Base-by-base conservation (phyloP, 2,329 filamentous ascomycete genomes). In the Dissoconium aciculare region DNA sequence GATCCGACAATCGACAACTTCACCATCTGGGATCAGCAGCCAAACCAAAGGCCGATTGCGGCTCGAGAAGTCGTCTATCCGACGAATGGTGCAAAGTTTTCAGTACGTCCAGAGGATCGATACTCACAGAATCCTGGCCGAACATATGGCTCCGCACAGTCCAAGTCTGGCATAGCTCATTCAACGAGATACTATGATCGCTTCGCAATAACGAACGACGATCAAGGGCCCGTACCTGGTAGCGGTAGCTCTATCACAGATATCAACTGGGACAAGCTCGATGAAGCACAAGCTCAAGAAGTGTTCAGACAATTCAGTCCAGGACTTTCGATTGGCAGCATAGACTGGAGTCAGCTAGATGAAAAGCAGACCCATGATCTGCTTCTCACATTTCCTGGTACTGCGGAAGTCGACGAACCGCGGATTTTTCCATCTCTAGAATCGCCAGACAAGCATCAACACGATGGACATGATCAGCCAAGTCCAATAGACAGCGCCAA, bases 401-500 rank as follows among this genome's bases (percentile, higher is more conserved):
- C n/a, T n/a, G n/a, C n/a, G n/a, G n/a, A n/a, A n/a, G n/a, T n/a
- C n/a, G n/a, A n/a, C n/a, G n/a, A n/a, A n/a, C n/a, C n/a, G n/a
- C n/a, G n/a, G n/a, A n/a, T n/a, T n/a, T n/a, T n/a, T n/a, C n/a
- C n/a, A 10, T 4, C 23, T 11, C 23, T 11, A 17, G 30, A 27
- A 10, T 12, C 27, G 5, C 8, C 32, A 9, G 8, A 27, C 11
- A 25, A 15, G 4, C 17, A 29, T 9, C 17, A 29, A 9, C 17
- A 28, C n/a, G 29, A 12, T 34, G 19, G 11, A 16, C 10, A 12
- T 23, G n/a, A 19, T 15, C 26, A 26, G 11, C 15, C 27, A 16
- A 40, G 39, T 15, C 38, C 38, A 1, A 26, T 33, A 2, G 40
- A 44, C 29, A 43, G 40, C 21, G 38, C 30, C 2, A 27, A 36